Percentiles rank a stretch among this genome's conserved stretches.
These are phyloP conservation scores for Astrephomene gubernaculifera DNA, from an alignment of 139 green algal genomes.

Conservation along the genomic window DNA sequence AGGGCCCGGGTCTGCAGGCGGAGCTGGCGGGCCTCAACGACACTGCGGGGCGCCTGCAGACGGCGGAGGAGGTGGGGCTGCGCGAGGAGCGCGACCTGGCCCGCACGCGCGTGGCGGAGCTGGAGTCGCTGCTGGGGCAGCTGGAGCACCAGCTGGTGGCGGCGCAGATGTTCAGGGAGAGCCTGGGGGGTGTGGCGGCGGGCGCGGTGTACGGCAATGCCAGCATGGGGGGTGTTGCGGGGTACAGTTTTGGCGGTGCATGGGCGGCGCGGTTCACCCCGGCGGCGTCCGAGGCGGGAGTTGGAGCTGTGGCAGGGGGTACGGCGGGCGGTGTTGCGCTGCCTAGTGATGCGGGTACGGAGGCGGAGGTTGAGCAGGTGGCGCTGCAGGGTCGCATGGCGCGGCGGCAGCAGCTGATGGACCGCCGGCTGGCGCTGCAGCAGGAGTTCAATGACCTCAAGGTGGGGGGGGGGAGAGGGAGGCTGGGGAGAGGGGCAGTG, in stretches of 20 bases:
- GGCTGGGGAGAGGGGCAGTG: neutral
- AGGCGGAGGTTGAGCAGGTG: neutral
- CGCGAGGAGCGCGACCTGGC: slow-evolving; percentile 23
- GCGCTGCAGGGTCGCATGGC: slow-evolving; percentile 8
- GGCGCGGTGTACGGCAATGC: too few relatives aligned
- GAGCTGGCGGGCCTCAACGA: slow-evolving; percentile 34
- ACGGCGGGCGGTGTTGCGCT: neutral
- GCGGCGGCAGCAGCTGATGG: slow-evolving; percentile 34
- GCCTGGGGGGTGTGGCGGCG: too few relatives aligned
- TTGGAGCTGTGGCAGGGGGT: neutral
- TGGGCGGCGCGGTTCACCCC: neutral
- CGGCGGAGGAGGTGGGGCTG: slow-evolving; percentile 26
- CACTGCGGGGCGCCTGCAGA: slow-evolving; percentile 30
- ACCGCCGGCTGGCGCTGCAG: slow-evolving; percentile 9
- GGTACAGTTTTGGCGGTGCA: too few relatives aligned
- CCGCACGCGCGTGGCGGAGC: neutral
- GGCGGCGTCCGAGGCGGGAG: neutral
- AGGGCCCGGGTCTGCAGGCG: slow-evolving; percentile 19
- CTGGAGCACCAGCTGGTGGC: neutral
- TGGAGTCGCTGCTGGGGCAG: neutral
- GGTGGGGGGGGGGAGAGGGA: neutral
- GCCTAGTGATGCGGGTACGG: neutral
- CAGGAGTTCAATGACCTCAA: slow-evolving; percentile 37
- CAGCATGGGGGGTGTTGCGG: too few relatives aligned
- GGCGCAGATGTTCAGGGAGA: neutral